Base-by-base conservation (phyloP, 192 early-diverging fungal species). In the Entomortierella beljakovae region DNA sequence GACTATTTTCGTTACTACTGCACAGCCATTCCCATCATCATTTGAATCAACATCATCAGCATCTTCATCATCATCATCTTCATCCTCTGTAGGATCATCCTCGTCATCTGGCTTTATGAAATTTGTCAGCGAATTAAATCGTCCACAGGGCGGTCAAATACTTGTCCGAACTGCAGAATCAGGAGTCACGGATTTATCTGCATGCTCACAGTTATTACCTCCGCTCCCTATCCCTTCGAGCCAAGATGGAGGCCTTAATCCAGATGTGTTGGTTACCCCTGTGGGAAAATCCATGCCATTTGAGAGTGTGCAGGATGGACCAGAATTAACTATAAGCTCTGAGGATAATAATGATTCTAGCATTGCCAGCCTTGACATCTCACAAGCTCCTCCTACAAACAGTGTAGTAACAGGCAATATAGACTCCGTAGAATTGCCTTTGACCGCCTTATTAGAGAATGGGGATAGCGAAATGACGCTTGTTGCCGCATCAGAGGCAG, bases 151-250 rank as follows among this genome's bases (percentile, higher is more conserved):
- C 42, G 58, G 57, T 18, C 52, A 70, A 29, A 32, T 70, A 8
- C 40, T 54, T 34, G 50, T 70, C 2, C 22, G 18, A 23, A 38
- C 56, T 23, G 57, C 42, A 2, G 56, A 65, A 23, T 29, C 61
- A 8, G 48, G 34, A 3, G 26, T 28, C 2, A 8, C 58, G 3
- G 53, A 28, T 10, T 26, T 51, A 16, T 48, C 58, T 22, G 34
- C 29, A 8, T 56, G 65, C 11, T 62, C 33, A 6, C 73, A 65
- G 0, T 26, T 77, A 51, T 55, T 77, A 4, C 73, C 73, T 1
- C 38, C 73, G 13, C 61, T 77, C 6, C 73, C 73, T 18, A 77
- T 77, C 37, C 73, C 73, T n/a, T 68, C 73, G 15, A 68, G 20
- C n/a, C 43, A 69, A 10, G 54, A 23, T n/a, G 54, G 35, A 4